Conservation (phyloP, 176 grass and related monocot species). For the Phoenix roebelenii region DNA sequence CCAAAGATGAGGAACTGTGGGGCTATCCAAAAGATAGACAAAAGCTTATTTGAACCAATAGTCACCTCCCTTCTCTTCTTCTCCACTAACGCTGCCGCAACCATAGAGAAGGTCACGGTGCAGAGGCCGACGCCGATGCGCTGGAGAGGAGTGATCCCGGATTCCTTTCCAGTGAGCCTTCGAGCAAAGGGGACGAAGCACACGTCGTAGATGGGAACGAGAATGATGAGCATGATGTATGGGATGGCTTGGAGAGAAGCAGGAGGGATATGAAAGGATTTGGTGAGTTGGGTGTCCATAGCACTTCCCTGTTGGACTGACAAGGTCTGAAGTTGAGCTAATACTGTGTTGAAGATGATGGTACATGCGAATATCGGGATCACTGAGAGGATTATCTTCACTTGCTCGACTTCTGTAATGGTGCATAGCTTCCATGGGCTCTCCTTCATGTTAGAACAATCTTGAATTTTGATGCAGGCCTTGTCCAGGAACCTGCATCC, state of each 20-base stretch:
- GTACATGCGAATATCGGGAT: slow-evolving; percentile 96
- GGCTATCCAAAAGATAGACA: slow-evolving; percentile 79
- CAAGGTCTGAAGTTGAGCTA: slow-evolving; percentile 97
- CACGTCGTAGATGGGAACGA: slow-evolving; percentile 74
- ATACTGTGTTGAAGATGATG: slow-evolving; percentile 96
- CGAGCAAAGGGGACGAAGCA: slow-evolving; percentile 55
- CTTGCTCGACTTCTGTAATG: slow-evolving; percentile 48
- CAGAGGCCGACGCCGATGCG: slow-evolving; percentile 77
- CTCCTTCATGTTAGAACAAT: slow-evolving; percentile 38
- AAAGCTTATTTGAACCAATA: neutral
- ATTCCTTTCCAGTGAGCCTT: slow-evolving; percentile 36
- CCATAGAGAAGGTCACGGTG: slow-evolving; percentile 74
- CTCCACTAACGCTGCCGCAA: slow-evolving; percentile 59
- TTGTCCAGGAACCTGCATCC: slow-evolving; percentile 75
- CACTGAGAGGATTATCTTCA: slow-evolving; percentile 77
- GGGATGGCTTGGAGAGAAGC: slow-evolving; percentile 90
- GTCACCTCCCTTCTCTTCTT: slow-evolving; percentile 41
- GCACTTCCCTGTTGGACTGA: slow-evolving; percentile 86
- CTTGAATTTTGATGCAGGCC: slow-evolving; percentile 46
- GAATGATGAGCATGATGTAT: slow-evolving; percentile 65
- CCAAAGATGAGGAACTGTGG: slow-evolving; percentile 94
- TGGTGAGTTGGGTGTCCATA: slow-evolving; percentile 67
- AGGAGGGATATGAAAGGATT: slow-evolving; percentile 61
- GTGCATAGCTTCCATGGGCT: slow-evolving; percentile 78
- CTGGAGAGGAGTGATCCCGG: slow-evolving; percentile 73